These are phyloP conservation scores for Lantana camara DNA, from an alignment of 257 asterid genomes.

Conservation along the genomic window DNA sequence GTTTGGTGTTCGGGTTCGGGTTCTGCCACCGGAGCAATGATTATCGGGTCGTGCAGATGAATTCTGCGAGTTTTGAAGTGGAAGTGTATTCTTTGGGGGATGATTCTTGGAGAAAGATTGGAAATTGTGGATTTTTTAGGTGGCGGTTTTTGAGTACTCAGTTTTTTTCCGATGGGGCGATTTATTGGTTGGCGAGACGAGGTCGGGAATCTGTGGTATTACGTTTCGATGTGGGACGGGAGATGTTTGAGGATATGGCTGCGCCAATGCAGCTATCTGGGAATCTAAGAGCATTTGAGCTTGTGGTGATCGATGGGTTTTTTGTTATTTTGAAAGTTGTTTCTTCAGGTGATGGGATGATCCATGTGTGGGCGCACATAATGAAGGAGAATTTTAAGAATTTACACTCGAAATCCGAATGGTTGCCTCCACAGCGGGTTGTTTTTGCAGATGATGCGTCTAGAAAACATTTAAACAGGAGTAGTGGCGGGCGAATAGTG, in stretches of 20 bases:
- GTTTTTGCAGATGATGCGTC: background rate
- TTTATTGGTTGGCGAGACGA: background rate
- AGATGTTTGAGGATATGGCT: background rate
- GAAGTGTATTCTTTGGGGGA: background rate
- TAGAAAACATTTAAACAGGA: background rate
- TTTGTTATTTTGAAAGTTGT: background rate
- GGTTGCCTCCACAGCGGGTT: background rate
- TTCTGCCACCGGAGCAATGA: background rate
- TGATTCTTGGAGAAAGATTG: background rate
- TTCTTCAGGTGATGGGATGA: no score
- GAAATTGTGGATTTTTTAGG: background rate
- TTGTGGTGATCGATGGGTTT: background rate
- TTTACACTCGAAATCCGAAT: background rate
- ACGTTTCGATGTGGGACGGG: background rate
- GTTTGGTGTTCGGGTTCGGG: background rate
- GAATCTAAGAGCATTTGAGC: background rate
- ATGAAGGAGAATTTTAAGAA: background rate
- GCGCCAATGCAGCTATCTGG: background rate
- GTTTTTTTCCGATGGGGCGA: background rate
- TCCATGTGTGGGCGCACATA: background rate
- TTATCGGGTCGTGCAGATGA: background rate
- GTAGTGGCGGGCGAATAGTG: background rate
- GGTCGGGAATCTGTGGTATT: background rate
- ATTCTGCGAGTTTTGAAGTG: background rate
- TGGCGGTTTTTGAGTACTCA: background rate